A percentile compares a stretch with the other conserved stretches of the same genome.
phyloP scores from a whole-genome alignment of 164 flowering plant genomes.

The Umbilicus rupestris region DNA sequence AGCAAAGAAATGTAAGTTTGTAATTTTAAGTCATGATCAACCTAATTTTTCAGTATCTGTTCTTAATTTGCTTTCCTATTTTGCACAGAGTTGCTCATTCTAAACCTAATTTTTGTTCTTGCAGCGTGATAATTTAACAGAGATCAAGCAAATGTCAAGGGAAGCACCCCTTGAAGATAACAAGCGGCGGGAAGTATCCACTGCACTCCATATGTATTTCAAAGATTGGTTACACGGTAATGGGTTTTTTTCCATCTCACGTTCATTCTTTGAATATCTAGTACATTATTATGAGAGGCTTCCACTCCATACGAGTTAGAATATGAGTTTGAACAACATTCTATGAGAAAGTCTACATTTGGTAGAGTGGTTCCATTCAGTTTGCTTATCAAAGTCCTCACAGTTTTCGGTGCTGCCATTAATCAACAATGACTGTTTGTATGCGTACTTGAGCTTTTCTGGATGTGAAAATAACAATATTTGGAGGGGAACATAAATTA shows the following conservation, averaged over 20 bases:
- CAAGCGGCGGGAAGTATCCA: slow-evolving; percentile 66
- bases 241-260: not conserved
- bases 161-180: slow-evolving; percentile 83
- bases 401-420: not conserved
- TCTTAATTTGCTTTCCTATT: not conserved
- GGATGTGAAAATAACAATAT: not conserved
- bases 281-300: not conserved
- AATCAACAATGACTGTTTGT: not conserved
- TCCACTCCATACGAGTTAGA: not conserved
- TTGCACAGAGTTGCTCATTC: not conserved
- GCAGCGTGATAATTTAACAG: slow-evolving; percentile 61
- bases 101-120: slow-evolving; percentile 9
- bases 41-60: not conserved
- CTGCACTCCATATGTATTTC: slow-evolving; percentile 76
- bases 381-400: not conserved
- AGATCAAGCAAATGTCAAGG: slow-evolving; percentile 61
- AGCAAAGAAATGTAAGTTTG: slow-evolving; percentile 67
- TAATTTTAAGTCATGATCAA: not conserved
- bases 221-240: slow-evolving; percentile 98
- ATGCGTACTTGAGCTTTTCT: not conserved
- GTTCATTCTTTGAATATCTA: not conserved
- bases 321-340: too few relatives aligned
- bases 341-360: too few relatives aligned
- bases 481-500: not conserved
- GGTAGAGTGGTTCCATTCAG: too few relatives aligned